Conservation (phyloP, 352 stramenopile species). For the Globisporangium middletonii region DNA sequence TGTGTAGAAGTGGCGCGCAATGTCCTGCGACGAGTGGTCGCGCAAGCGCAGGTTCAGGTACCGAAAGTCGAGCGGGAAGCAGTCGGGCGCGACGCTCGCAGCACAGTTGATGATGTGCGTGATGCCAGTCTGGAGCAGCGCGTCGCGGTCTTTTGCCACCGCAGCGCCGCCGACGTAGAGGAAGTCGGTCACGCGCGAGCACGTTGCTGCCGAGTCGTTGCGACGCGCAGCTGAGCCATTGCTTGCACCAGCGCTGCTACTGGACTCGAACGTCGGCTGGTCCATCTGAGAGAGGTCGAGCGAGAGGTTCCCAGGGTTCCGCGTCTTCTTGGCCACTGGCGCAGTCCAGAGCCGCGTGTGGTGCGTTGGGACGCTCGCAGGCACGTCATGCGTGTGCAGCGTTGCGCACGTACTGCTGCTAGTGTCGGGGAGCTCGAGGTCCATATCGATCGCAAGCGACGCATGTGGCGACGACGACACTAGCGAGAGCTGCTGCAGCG, state of each 20-base stretch:
- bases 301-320: conserved; percentile 78
- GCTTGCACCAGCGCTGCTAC: conserved; percentile 7
- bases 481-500: not conserved
- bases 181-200: conserved; percentile 81
- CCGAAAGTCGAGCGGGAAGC: conserved; percentile 71
- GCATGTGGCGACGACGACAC: conserved; percentile 4
- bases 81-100: conserved; percentile 61
- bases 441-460: conserved; percentile 15
- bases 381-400: not conserved
- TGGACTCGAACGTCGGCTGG: conserved; percentile 23
- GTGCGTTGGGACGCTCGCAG: conserved; percentile 26
- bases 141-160: conserved; percentile 74
- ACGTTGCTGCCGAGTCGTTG: conserved; percentile 60
- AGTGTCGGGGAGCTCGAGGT: conserved; percentile 5
- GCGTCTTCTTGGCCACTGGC: conserved; percentile 27
- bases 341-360: conserved; percentile 29
- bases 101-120: conserved; percentile 90
- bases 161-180: conserved; percentile 82
- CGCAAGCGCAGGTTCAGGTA: conserved; percentile 87
- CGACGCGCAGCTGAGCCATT: conserved; percentile 19
- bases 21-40: conserved; percentile 85
- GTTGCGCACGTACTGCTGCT: not conserved
- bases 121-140: conserved; percentile 63
- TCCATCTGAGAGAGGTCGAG: conserved; percentile 79
- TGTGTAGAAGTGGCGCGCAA: conserved; percentile 82